Conservation (phyloP, 2,329 filamentous ascomycete species). For the Trichoderma semiorbis region DNA sequence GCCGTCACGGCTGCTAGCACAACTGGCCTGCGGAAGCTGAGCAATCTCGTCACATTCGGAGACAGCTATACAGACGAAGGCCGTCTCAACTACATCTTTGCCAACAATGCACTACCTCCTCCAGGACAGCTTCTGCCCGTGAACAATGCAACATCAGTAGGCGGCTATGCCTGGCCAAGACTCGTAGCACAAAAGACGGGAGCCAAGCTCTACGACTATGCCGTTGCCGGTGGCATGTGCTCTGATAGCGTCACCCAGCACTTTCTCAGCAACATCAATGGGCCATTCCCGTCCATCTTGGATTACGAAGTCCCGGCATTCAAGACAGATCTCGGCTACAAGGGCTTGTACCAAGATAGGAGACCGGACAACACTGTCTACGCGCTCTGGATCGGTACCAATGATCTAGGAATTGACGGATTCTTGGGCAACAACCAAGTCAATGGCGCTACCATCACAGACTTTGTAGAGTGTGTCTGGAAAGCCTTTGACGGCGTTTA, state of each 20-base stretch:
- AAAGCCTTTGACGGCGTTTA: conserved; percentile 61
- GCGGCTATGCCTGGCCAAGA: conserved; percentile 67
- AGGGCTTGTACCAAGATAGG: conserved; percentile 39
- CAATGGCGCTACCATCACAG: conserved; percentile 54
- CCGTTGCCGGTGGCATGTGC: conserved; percentile 69
- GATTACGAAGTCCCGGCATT: conserved; percentile 61
- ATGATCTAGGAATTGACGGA: conserved; percentile 65
- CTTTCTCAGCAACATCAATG: conserved; percentile 34
- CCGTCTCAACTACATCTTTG: conserved; percentile 60
- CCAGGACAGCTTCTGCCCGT: conserved; percentile 48
- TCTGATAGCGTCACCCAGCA: conserved; percentile 56
- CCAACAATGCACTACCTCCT: conserved; percentile 60
- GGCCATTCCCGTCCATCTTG: conserved; percentile 54
- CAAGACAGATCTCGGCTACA: conserved; percentile 43
- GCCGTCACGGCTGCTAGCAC: neutral
- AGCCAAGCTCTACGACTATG: conserved; percentile 62
- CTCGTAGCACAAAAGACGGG: conserved; percentile 60
- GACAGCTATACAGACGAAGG: conserved; percentile 76
- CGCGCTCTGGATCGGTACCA: conserved; percentile 76
- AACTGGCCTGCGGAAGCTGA: conserved; percentile 1
- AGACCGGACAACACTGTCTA: conserved; percentile 63
- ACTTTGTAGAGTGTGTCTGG: conserved; percentile 69
- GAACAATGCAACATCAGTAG: conserved; percentile 55
- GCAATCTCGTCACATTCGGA: conserved; percentile 66
- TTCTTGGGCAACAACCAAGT: conserved; percentile 65